Conservation (phyloP, 176 grass and related monocot species). For the Avena sativa region DNA sequence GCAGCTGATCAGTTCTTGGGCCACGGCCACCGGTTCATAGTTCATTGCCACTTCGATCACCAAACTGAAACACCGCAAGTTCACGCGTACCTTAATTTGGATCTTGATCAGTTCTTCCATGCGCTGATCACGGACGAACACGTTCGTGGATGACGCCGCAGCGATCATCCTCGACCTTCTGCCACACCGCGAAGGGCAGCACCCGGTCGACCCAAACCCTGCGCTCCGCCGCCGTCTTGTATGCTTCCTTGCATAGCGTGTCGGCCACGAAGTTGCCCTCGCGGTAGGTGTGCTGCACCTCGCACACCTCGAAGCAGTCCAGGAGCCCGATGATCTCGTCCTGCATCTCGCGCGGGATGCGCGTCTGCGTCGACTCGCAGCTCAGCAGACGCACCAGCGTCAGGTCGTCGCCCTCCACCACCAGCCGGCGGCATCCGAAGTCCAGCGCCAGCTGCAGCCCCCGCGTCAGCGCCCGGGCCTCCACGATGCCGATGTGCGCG, state of each 20-base stretch:
- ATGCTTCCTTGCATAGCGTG: neutral
- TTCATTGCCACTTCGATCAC: too few relatives aligned
- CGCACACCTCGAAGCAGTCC: neutral
- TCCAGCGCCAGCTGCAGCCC: neutral
- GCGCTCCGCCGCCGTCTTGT: neutral
- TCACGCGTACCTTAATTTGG: too few relatives aligned
- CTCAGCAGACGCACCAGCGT: neutral
- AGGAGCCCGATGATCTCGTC: neutral
- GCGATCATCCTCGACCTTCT: neutral
- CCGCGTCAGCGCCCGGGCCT: neutral
- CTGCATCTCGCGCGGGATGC: neutral
- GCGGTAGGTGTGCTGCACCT: neutral
- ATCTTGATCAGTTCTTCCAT: too few relatives aligned
- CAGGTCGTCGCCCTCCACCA: neutral
- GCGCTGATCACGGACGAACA: neutral
- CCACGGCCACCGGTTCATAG: too few relatives aligned
- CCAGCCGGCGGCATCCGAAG: neutral
- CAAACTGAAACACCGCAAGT: too few relatives aligned
- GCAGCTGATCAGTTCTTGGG: too few relatives aligned
- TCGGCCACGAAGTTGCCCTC: neutral
- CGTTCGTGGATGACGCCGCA: neutral
- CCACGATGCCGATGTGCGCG: neutral
- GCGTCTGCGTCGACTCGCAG: neutral
- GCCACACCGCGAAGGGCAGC: neutral
- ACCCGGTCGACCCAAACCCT: neutral